phyloP scores from a whole-genome alignment of 1,284 basidiomycete genomes.

The Phlebopus sp. region DNA sequence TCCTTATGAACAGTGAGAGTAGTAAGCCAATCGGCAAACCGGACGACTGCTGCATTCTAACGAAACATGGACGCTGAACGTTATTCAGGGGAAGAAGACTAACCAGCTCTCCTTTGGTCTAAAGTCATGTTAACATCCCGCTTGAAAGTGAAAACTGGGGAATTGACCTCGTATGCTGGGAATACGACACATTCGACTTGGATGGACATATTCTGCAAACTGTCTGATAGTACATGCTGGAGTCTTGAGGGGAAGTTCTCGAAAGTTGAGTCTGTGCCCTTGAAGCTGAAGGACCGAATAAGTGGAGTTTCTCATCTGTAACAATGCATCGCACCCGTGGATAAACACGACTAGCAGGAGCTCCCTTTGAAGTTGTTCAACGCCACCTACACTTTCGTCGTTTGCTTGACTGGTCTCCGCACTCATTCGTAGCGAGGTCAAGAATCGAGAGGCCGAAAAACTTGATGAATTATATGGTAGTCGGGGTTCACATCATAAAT shows the following conservation, averaged over 20 bases:
- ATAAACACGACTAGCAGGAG: constrained; percentile 60
- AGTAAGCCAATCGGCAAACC: constrained; percentile 88
- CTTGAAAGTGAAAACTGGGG: constrained; percentile 5
- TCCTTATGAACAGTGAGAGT: constrained; percentile 78
- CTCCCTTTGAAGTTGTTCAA: constrained; percentile 32
- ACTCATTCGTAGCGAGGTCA: constrained; percentile 11
- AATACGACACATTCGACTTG: constrained; percentile 83
- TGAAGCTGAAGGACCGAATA: constrained; percentile 44
- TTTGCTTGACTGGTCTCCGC: constrained; percentile 5
- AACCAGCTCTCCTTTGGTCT: constrained; percentile 88
- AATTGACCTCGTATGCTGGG: constrained; percentile 81
- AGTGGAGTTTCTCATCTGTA: background rate
- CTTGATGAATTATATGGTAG: background rate
- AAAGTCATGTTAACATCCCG: constrained; percentile 14
- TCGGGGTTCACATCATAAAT: background rate
- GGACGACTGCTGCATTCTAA: constrained; percentile 76
- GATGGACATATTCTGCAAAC: constrained; percentile 51
- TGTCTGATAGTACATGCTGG: constrained; percentile 69
- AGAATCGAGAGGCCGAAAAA: no score
- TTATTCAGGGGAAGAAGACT: constrained; percentile 26
- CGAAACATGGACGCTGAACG: constrained; percentile 6
- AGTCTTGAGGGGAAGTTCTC: constrained; percentile 73
- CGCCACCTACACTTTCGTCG: constrained; percentile 7
- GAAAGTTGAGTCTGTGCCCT: constrained; percentile 79
- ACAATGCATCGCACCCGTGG: constrained; percentile 50